Base-by-base conservation (phyloP, 169 alveolate species). In the Besnoitia besnoiti region DNA sequence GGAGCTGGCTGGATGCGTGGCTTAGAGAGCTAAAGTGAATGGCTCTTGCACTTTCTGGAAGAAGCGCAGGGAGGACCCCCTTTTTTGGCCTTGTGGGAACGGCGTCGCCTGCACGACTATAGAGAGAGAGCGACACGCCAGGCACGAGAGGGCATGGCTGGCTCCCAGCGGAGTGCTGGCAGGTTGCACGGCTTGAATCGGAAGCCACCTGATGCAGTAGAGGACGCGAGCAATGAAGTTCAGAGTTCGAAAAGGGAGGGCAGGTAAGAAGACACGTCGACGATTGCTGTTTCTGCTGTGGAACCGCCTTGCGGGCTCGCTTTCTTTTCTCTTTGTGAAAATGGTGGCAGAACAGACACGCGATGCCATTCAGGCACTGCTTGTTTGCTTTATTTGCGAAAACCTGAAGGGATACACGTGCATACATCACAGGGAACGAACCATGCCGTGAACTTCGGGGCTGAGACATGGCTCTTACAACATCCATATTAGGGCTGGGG, bases 261-360 rank as follows among this genome's bases (percentile, higher is more conserved):
- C 35, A 33, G 27, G 73, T 21, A 2, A 55, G 5, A 55, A 27
- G 35, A 2, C n/a, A 27, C 16, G 73, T 27, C 2, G 73, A 55
- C 35, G 73, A 55, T 33, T 55, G 73, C 16, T 55, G 73, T 24
- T 55, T 55, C 73, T 55, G 73, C 33, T 73, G 84, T 4, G 59
- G 35, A 27, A 30, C 61, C 14, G 59, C 35, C 47, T 77, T 77
- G 55, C 87, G 87, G 3, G 87, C 50, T 21, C 87, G 87, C 47
- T 44, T 77, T 24, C 87, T 51, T 59, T 77, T 77, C 40, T 77
- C 87, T 35, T 77, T 77, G 59, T 77, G 87, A 0, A 77, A 39
- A 37, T 77, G 87, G 35, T 77, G 87, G 37, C 87, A 77, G 61
- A 77, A 77, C 47, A 77, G 87, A 30, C 87, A 77, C 59, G 87